These are phyloP conservation scores for Fusarium albidum DNA, from an alignment of 2,329 filamentous ascomycete species.

Conservation along the genomic window DNA sequence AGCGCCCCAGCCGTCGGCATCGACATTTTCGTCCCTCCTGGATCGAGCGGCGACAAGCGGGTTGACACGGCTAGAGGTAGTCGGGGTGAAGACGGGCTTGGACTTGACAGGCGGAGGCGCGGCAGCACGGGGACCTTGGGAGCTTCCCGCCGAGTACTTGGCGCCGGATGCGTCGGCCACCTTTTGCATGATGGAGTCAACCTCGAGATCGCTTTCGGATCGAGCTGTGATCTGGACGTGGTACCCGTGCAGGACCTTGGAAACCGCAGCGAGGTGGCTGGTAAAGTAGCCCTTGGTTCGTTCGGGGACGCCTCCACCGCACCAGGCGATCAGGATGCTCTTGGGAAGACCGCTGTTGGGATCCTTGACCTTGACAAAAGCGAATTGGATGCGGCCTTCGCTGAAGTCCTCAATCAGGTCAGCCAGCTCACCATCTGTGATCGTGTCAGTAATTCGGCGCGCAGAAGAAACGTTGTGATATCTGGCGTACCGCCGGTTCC, in stretches of 20 bases:
- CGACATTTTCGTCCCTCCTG: slow-evolving; percentile 66
- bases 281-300: slow-evolving; percentile 98
- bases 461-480: not conserved
- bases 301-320: slow-evolving; percentile 97
- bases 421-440: slow-evolving; percentile 83
- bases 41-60: slow-evolving; percentile 73
- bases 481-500: slow-evolving; percentile 76
- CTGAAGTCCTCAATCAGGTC: slow-evolving; percentile 96
- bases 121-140: slow-evolving; percentile 60
- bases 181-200: slow-evolving; percentile 89
- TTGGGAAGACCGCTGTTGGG: slow-evolving; percentile 91
- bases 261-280: slow-evolving; percentile 87
- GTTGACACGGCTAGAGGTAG: slow-evolving; percentile 63
- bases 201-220: slow-evolving; percentile 86
- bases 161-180: slow-evolving; percentile 93
- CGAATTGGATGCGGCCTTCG: slow-evolving; percentile 96
- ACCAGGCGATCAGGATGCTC: slow-evolving; percentile 94
- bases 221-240: slow-evolving; percentile 97
- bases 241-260: slow-evolving; percentile 94
- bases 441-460: slow-evolving; percentile 28
- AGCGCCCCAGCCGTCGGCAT: slow-evolving; percentile 91
- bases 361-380: slow-evolving; percentile 95
- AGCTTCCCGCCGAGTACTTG: slow-evolving; percentile 82
- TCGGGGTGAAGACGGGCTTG: slow-evolving; percentile 92
- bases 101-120: slow-evolving; percentile 77